These are phyloP conservation scores for Purpureocillium lavendulum DNA, from an alignment of 2,329 filamentous ascomycete species.

Conservation along the genomic window DNA sequence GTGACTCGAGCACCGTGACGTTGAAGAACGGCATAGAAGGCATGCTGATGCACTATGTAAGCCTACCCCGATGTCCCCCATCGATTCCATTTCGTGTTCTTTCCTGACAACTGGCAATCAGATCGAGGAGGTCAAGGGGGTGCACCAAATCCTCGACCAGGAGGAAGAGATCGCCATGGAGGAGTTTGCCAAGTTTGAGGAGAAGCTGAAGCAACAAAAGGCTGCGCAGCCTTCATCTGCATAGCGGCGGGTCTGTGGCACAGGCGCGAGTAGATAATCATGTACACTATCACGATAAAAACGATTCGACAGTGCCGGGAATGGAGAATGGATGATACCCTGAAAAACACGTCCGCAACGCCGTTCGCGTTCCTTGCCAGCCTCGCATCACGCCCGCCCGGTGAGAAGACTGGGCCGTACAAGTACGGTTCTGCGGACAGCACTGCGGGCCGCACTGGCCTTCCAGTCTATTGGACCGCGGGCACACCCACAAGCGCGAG, in stretches of 20 bases:
- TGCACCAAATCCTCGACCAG: conserved; percentile 81
- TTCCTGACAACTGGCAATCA: conserved; percentile 25
- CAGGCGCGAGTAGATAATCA: background rate
- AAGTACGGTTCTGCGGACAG: too few species aligned
- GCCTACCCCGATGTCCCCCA: conserved; percentile 24
- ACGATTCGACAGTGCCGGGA: background rate
- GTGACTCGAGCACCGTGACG: conserved; percentile 93
- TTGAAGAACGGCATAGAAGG: conserved; percentile 97
- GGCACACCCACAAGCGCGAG: too few species aligned
- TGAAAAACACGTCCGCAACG: too few species aligned
- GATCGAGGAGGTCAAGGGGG: conserved; percentile 93
- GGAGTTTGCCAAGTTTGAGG: conserved; percentile 93
- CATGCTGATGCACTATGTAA: conserved; percentile 94
- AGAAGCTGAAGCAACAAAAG: conserved; percentile 58
- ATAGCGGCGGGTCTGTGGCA: background rate
- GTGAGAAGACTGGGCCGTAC: too few species aligned
- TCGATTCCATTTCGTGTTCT: background rate
- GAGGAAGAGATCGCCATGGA: conserved; percentile 82
- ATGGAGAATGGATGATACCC: conserved; percentile 1
- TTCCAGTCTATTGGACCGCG: too few species aligned
- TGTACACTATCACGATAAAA: conserved; percentile 2
- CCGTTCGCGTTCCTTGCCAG: too few species aligned
- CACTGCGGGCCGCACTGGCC: too few species aligned
- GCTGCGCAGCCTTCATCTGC: conserved; percentile 14
- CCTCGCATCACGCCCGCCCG: too few species aligned